Evolutionary conservation across 257 asterid genomes (phyloP), one percentile per base, ranked within the genome.

Genomic region (Solanum peruvianum): DNA sequence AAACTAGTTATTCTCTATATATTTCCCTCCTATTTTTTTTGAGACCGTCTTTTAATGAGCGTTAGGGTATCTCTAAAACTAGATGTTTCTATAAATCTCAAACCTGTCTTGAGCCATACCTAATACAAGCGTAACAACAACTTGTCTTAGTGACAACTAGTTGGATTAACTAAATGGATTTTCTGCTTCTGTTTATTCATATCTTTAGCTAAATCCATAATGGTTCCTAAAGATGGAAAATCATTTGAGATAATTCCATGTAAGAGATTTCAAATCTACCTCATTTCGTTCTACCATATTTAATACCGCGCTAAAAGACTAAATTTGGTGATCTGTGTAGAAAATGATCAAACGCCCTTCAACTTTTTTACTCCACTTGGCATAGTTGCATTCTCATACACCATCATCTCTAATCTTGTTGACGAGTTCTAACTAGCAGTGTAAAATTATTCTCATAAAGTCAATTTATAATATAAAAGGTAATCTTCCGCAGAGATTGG

Each of bases 321-420:
- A 9, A 42, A 76, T n/a, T 42, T 42, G 60, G 60, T 76, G 83
- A 44, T 76, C 60, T 76, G 4, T 23, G 35, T 42, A n/a, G 83
- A 76, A 76, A 42, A n/a, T 76, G 35, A 42, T 76, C 33, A 41
- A 42, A 76, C 2, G 15, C 14, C n/a, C 37, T n/a, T 42, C 37
- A 42, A 13, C 29, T 13, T 76, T 76, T 42, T 23, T 11, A 23
- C 20, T 5, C 29, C 98, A 94, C 95, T 27, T 71, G 18, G 80
- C 80, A 35, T 33, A 35, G 80, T 71, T 71, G 15, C 45, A 35
- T 23, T 27, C 83, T 76, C 83, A 76, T n/a, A 76, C 21, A 76
- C 64, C 64, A 12, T 21, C 82, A 75, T 75, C 52, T n/a, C 83
- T 41, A 76, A 13, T 76, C 33, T 42, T 76, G 83, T 76, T 76